Percentiles rank a stretch among this genome's conserved stretches.
Evolutionary conservation across 164 flowering plant genomes (phyloP).

Genomic region (Vitis riparia): DNA sequence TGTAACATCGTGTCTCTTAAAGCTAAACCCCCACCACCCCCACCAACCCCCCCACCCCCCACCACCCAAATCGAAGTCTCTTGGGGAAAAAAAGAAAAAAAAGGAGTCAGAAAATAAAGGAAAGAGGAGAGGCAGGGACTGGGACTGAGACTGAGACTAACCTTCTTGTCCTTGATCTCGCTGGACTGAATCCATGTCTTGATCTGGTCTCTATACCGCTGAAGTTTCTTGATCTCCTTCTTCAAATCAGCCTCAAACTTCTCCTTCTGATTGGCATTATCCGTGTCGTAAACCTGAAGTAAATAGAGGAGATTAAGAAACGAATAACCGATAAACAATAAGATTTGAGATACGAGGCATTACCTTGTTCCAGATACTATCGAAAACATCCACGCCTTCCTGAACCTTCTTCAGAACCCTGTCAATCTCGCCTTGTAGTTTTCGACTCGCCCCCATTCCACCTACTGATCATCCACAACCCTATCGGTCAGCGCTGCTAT

Average conservation of each 20-base stretch:
- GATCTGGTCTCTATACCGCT: slow-evolving; percentile 96
- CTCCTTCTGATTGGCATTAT: slow-evolving; percentile 98
- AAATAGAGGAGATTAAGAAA: not conserved
- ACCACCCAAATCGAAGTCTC: too few relatives aligned
- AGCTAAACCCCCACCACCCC: too few relatives aligned
- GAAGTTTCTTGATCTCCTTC: slow-evolving; percentile 98
- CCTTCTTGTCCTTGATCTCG: slow-evolving; percentile 98
- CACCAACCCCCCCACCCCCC: not conserved
- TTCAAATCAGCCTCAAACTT: slow-evolving; percentile 98
- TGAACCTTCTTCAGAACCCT: slow-evolving; percentile 98
- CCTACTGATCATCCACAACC: not conserved
- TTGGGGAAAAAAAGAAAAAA: not conserved
- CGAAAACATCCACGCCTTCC: slow-evolving; percentile 97
- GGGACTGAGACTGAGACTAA: slow-evolving; percentile 12
- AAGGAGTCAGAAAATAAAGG: not conserved
- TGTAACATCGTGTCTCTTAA: not conserved
- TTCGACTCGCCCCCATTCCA: slow-evolving; percentile 93
- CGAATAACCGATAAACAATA: not conserved
- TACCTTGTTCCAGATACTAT: slow-evolving; percentile 99
- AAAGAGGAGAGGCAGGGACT: not conserved
- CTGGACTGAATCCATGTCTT: slow-evolving; percentile 99
- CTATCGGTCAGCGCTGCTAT: too few relatives aligned
- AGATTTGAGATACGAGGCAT: not conserved
- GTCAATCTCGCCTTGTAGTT: slow-evolving; percentile 98
- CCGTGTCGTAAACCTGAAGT: slow-evolving; percentile 90